Percentiles rank a stretch among this genome's conserved stretches.
These are phyloP conservation scores for Chlorella variabilis DNA, from an alignment of 163 green algal species.

Conservation along the genomic window DNA sequence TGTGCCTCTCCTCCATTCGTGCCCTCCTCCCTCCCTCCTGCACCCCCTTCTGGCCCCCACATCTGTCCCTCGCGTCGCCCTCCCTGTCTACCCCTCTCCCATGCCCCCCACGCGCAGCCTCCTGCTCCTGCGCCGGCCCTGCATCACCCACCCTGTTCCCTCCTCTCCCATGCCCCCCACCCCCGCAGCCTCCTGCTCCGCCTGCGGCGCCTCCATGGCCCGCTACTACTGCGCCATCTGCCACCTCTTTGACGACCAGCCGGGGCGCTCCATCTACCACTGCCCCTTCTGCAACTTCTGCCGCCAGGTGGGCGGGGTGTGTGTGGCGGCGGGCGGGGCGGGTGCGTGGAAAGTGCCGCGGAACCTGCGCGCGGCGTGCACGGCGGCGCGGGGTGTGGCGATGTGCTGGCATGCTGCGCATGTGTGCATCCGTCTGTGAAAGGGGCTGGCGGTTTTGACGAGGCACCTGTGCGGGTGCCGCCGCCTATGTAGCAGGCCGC, in stretches of 20 bases:
- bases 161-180: neutral
- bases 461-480: too few species aligned
- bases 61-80: neutral
- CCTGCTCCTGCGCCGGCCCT: too few species aligned
- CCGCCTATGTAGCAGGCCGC: too few species aligned
- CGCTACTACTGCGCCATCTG: slow-evolving; percentile 97
- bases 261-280: slow-evolving; percentile 93
- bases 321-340: too few species aligned
- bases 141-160: neutral
- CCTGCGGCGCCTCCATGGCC: slow-evolving; percentile 76
- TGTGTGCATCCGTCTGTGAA: too few species aligned
- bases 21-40: neutral
- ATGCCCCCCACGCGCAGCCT: neutral
- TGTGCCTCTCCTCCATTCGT: neutral
- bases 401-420: too few species aligned
- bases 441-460: too few species aligned
- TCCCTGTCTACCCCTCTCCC: neutral
- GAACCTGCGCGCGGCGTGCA: too few species aligned
- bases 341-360: too few species aligned
- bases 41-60: neutral
- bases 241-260: slow-evolving; percentile 94
- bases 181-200: slow-evolving; percentile 60
- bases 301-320: slow-evolving; percentile 63
- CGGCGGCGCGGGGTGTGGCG: too few species aligned
- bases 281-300: slow-evolving; percentile 99